Evolutionary conservation across 768 basidiomycete species (phyloP).

Genomic region (Amanita pseudoporphyria): DNA sequence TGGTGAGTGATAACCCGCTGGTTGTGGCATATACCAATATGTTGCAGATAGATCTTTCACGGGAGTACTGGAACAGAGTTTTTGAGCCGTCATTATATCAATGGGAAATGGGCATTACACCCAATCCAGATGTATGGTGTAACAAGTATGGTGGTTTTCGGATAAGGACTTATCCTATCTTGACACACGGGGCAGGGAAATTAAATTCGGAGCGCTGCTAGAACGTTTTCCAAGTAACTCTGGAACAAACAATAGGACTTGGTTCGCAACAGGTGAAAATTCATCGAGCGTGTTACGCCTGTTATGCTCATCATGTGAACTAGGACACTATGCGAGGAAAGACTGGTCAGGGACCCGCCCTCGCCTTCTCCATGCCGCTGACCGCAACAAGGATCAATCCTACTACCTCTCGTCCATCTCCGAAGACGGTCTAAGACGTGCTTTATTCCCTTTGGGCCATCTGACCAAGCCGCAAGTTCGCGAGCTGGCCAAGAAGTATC

Average conservation of each 20-base stretch:
- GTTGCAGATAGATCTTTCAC: slow-evolving; percentile 72
- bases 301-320: background rate
- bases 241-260: slow-evolving; percentile 28
- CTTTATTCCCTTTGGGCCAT: slow-evolving; percentile 70
- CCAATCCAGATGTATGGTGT: slow-evolving; percentile 91
- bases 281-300: background rate
- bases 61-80: slow-evolving; percentile 85
- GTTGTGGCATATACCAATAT: background rate
- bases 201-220: slow-evolving; percentile 84
- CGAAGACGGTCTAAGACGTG: slow-evolving; percentile 51
- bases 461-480: slow-evolving; percentile 67
- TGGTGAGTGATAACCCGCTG: slow-evolving; percentile 37
- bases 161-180: background rate
- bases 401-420: slow-evolving; percentile 82
- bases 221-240: slow-evolving; percentile 39
- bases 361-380: slow-evolving; percentile 42
- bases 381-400: slow-evolving; percentile 78
- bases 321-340: slow-evolving; percentile 85
- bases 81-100: slow-evolving; percentile 76
- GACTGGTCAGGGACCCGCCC: slow-evolving; percentile 40
- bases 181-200: slow-evolving; percentile 42
- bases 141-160: slow-evolving; percentile 47
- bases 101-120: slow-evolving; percentile 77
- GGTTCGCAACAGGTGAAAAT: slow-evolving; percentile 71
- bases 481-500: slow-evolving; percentile 50